Conservation (phyloP, 306 rosid species). For the Medicago truncatula region MtrunA17r5.0-ANR NC_053045.1:53379001-53379500, state of each 20-base stretch:
- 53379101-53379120: slow-evolving; percentile 59
- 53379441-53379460: slow-evolving; percentile 37
- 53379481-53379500: slow-evolving; percentile 37
- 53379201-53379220: slow-evolving; percentile 38
- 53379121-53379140: slow-evolving; percentile 57
- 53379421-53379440: slow-evolving; percentile 31
- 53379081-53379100: slow-evolving; percentile 22
- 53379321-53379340: slow-evolving; percentile 29
- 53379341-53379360: slow-evolving; percentile 47
- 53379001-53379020: slow-evolving; percentile 8
- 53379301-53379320: neutral
- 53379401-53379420: slow-evolving; percentile 28
- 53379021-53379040: slow-evolving; percentile 34
- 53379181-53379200: slow-evolving; percentile 55
- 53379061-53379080: slow-evolving; percentile 37
- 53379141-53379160: slow-evolving; percentile 87
- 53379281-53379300: slow-evolving; percentile 9
- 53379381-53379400: slow-evolving; percentile 44
- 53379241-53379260: slow-evolving; percentile 39
- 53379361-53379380: slow-evolving; percentile 48
- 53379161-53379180: slow-evolving; percentile 62
- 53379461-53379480: slow-evolving; percentile 41
- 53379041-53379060: slow-evolving; percentile 34
- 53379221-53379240: slow-evolving; percentile 30
- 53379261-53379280: slow-evolving; percentile 43